phyloP scores from a whole-genome alignment of 2,329 filamentous ascomycete genomes.

The Paecilomyces niveus region DNA sequence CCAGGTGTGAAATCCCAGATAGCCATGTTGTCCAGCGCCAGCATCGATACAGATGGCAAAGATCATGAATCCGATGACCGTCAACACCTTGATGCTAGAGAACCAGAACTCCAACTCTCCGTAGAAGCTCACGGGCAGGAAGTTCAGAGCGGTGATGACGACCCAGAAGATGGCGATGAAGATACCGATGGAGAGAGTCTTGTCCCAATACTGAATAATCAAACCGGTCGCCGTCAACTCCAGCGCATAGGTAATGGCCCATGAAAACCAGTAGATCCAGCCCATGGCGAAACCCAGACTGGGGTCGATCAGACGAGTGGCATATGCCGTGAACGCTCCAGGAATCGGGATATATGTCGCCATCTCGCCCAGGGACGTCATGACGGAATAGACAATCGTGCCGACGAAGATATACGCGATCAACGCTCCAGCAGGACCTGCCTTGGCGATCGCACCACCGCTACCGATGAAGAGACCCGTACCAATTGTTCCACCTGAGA shows the following conservation, averaged over 20 bases:
- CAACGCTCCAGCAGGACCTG: conserved; percentile 60
- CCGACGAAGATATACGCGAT: conserved; percentile 66
- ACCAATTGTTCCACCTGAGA: conserved; percentile 56
- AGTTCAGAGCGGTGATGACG: conserved; percentile 61
- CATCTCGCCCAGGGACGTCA: conserved; percentile 62
- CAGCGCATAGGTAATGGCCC: conserved; percentile 65
- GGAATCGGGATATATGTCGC: conserved; percentile 70
- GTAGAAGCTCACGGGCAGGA: conserved; percentile 64
- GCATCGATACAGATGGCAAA: conserved; percentile 70
- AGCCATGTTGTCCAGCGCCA: conserved; percentile 61
- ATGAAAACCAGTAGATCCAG: conserved; percentile 79
- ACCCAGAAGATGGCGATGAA: conserved; percentile 70
- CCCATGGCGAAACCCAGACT: conserved; percentile 71
- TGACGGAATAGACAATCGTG: conserved; percentile 66
- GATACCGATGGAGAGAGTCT: conserved; percentile 57
- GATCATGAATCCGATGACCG: conserved; percentile 67
- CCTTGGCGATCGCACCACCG: conserved; percentile 54
- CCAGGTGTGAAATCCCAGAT: conserved; percentile 70
- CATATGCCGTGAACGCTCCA: conserved; percentile 70
- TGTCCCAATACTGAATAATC: conserved; percentile 58
- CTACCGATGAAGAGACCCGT: conserved; percentile 67
- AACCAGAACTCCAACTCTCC: conserved; percentile 77
- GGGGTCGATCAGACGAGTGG: conserved; percentile 65
- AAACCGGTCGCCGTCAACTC: conserved; percentile 66
- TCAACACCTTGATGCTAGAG: conserved; percentile 68